phyloP scores from a whole-genome alignment of 176 grass and related monocot species.

The Carex myosuroides region DNA sequence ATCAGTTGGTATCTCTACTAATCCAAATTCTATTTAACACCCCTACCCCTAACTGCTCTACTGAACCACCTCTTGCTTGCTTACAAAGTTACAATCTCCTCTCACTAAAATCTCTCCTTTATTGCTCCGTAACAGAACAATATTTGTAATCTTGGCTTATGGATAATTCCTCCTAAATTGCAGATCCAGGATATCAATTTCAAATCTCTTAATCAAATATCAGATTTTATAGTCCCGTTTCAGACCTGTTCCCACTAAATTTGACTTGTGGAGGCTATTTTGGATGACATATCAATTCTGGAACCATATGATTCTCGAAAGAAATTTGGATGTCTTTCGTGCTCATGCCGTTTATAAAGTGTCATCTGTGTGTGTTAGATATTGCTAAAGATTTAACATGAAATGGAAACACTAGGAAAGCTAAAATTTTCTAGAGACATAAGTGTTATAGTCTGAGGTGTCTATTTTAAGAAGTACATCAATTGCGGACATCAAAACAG shows the following conservation, averaged over 20 bases:
- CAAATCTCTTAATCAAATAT: not conserved
- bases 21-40: too few species aligned
- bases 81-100: too few species aligned
- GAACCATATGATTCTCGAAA: not conserved
- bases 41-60: too few species aligned
- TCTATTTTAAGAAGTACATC: slow-evolving; percentile 20
- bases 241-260: not conserved
- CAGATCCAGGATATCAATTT: not conserved
- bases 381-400: not conserved
- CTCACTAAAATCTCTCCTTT: too few species aligned
- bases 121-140: too few species aligned
- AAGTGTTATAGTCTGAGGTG: not conserved
- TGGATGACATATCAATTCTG: not conserved
- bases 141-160: too few species aligned
- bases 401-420: slow-evolving; percentile 9
- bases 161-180: too few species aligned
- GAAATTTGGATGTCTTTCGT: not conserved
- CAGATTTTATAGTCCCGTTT: not conserved
- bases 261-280: not conserved
- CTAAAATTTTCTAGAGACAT: slow-evolving; percentile 23
- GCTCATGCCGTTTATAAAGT: not conserved
- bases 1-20: too few species aligned
- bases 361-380: not conserved
- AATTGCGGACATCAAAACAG: slow-evolving; percentile 44
- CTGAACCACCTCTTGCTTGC: too few species aligned